These are phyloP conservation scores for Ramaria sp. DNA, from an alignment of 768 basidiomycete genomes.

Conservation along the genomic window DNA sequence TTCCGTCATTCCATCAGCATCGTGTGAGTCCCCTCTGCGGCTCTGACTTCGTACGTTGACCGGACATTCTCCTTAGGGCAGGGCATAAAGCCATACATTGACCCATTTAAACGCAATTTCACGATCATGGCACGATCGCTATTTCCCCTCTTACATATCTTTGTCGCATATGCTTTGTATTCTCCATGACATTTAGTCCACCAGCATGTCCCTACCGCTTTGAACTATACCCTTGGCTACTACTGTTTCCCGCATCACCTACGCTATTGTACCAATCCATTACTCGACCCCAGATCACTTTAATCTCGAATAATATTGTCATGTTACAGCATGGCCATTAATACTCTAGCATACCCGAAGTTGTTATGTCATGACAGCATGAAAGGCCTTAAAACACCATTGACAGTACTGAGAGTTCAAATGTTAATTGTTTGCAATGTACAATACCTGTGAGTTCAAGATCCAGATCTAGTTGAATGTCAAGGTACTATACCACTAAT, in stretches of 20 bases:
- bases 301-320: too few species aligned
- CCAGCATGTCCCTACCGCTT: background rate
- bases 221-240: background rate
- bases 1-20: conserved; percentile 4
- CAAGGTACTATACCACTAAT: too few species aligned
- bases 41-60: background rate
- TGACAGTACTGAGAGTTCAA: too few species aligned
- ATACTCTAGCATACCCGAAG: too few species aligned
- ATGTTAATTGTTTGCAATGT: too few species aligned
- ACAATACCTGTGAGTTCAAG: too few species aligned
- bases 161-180: background rate
- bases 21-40: background rate
- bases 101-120: background rate
- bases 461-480: too few species aligned
- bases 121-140: background rate
- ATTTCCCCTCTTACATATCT: background rate
- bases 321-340: too few species aligned
- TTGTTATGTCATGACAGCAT: too few species aligned
- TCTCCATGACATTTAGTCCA: background rate
- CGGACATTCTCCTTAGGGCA: background rate
- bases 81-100: background rate
- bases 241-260: background rate
- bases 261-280: background rate
- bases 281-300: background rate
- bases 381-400: too few species aligned